Base-by-base conservation (phyloP, 2,329 filamentous ascomycete species). In the Orbilia blumenaviensis region DNA sequence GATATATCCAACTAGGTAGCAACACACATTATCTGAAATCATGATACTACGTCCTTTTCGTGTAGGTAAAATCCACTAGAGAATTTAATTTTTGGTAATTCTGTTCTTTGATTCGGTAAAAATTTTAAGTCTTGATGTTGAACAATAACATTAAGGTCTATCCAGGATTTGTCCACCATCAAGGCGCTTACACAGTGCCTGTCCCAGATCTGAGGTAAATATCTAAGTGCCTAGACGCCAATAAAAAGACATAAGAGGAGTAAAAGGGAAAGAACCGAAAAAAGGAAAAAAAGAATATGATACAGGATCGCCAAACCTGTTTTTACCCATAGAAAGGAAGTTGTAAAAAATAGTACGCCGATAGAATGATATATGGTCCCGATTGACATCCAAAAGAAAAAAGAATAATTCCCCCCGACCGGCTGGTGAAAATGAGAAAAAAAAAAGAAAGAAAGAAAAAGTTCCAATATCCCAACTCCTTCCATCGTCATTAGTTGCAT, bases 211-310 rank as follows among this genome's bases (percentile, higher is more conserved):
- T n/a, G n/a, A 36, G 25, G 12, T 38, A 38, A 36, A 10, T 56
- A 3, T 56, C 52, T 56, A 56, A 56, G 12, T 56, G 52, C 52
- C 48, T 56, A 5, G 52, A 56, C 52, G 52, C 52, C 52, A n/a
- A n/a, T n/a, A n/a, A n/a, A n/a, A n/a, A n/a, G 18, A 32, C 52
- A 38, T 46, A 23, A 10, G 29, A 10, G 10, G 23, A 23, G 23
- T 2, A 12, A 46, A 21, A 46, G 16, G 9, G 41, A 42, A 23
- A 46, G 18, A 46, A 46, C n/a, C n/a, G 9, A 56, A 36, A 21
- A 56, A 23, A 32, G 2, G 7, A 25, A 34, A 54, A 54, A 8
- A 12, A 56, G 9, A 10, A 56, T 44, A 56, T 56, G 52, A 18
- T 38, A 56, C 32, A 56, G 32, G 52, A 38, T 38, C 16, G 52